A percentile compares a stretch with the other conserved stretches of the same genome.
phyloP scores from a whole-genome alignment of 2,329 filamentous ascomycete genomes.

The Periconia macrospinosa region DNA sequence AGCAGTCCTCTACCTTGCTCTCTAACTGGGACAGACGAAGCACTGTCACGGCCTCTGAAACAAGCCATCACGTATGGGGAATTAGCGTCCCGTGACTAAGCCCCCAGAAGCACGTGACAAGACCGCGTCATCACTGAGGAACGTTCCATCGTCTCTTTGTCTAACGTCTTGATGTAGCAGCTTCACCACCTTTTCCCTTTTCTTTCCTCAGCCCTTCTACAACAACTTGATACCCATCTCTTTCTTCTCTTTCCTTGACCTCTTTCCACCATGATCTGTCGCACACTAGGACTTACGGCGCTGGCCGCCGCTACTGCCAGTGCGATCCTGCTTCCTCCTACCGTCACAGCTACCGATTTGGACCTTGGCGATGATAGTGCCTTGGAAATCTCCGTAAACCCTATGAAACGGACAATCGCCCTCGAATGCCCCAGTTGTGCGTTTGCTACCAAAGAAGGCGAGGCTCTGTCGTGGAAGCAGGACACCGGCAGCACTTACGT shows the following conservation, averaged over 20 bases:
- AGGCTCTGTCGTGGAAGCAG: constrained; percentile 29
- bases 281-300: constrained; percentile 39
- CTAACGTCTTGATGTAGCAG: not conserved
- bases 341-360: constrained; percentile 28
- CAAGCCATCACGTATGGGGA: not conserved
- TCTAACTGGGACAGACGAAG: not conserved
- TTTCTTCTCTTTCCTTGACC: constrained; percentile 12
- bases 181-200: constrained; percentile 13
- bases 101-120: too few species aligned
- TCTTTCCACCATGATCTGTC: constrained; percentile 29
- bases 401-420: constrained; percentile 33
- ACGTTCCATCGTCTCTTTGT: not conserved
- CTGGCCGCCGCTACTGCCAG: constrained; percentile 30
- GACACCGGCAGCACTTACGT: constrained; percentile 39
- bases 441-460: constrained; percentile 26
- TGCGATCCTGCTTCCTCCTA: constrained; percentile 40
- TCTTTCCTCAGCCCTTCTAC: constrained; percentile 14
- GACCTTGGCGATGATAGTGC: constrained; percentile 31
- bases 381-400: constrained; percentile 35
- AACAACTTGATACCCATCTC: constrained; percentile 10
- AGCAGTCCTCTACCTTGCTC: not conserved
- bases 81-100: too few species aligned
- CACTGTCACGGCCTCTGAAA: not conserved
- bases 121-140: too few species aligned
- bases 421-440: constrained; percentile 40